phyloP scores from a whole-genome alignment of 2,329 filamentous ascomycete genomes.

The Hirsutella thompsonii region DNA sequence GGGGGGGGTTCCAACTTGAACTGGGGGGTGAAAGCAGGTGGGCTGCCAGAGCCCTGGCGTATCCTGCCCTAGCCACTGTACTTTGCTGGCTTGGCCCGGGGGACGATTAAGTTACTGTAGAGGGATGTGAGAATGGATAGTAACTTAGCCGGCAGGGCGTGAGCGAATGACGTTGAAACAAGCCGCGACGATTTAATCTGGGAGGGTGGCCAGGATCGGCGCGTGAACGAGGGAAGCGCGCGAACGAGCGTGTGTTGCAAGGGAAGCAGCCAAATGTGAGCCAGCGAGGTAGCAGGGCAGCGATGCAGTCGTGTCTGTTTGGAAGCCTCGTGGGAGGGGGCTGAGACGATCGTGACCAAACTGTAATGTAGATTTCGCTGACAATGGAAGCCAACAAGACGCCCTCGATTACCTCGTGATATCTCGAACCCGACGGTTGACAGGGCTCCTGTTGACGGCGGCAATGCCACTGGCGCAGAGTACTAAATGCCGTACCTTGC shows the following conservation, averaged over 20 bases:
- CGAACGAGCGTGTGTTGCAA: neutral
- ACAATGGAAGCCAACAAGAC: no score
- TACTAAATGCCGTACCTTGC: no score
- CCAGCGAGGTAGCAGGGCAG: neutral
- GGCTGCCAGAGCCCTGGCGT: neutral
- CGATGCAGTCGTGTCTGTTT: neutral
- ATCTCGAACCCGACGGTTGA: no score
- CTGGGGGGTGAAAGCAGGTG: no score
- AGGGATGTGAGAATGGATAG: neutral
- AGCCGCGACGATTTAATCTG: neutral
- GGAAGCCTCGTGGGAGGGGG: no score
- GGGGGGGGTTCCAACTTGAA: no score
- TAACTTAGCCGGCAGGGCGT: no score
- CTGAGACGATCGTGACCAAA: no score
- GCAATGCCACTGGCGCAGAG: no score
- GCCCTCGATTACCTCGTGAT: no score
- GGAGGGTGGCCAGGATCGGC: neutral
- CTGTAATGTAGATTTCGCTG: no score
- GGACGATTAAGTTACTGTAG: neutral
- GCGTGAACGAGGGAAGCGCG: neutral
- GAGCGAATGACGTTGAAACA: constrained; percentile 6
- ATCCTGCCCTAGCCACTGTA: neutral
- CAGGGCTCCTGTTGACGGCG: no score
- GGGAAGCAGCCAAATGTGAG: neutral
- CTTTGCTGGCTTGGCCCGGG: neutral